Conservation (phyloP, 78 protist genomes). For the Speleostelium caveatum region DNA sequence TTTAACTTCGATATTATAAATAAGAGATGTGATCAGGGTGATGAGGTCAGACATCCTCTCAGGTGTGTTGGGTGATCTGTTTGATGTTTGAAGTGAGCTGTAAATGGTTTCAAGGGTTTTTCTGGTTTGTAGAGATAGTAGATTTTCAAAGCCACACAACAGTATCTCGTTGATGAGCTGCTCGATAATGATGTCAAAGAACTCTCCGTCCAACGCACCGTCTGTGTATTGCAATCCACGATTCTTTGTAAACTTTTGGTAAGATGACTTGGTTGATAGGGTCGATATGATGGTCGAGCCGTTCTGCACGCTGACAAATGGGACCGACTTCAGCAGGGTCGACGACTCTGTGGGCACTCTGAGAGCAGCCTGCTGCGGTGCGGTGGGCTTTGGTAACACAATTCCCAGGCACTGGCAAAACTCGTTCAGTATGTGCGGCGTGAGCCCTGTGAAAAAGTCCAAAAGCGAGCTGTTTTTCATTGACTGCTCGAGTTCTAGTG, state of each 20-base stretch:
- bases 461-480: slow-evolving; percentile 28
- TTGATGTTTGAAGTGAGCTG: background rate
- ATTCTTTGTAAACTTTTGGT: background rate
- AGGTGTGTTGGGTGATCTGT: background rate
- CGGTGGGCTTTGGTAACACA: background rate
- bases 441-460: background rate
- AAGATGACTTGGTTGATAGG: slow-evolving; percentile 21
- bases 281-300: slow-evolving; percentile 27
- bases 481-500: background rate
- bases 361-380: background rate
- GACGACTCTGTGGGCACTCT: background rate
- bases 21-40: background rate
- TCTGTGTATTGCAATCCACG: slow-evolving; percentile 27
- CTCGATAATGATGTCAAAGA: slow-evolving; percentile 4
- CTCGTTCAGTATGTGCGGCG: slow-evolving; percentile 11
- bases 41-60: slow-evolving; percentile 13
- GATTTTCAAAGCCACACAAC: slow-evolving; percentile 12
- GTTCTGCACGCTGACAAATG: no score
- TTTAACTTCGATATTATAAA: slow-evolving; percentile 1
- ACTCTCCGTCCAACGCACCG: background rate
- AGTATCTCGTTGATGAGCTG: slow-evolving; percentile 1
- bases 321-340: slow-evolving; percentile 9
- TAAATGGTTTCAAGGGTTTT: background rate
- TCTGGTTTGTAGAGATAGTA: background rate
- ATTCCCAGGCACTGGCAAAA: slow-evolving; percentile 23